These are phyloP conservation scores for Rhizopus sp. DNA, from an alignment of 371 early-diverging fungal genomes.

Conservation along the genomic window DNA sequence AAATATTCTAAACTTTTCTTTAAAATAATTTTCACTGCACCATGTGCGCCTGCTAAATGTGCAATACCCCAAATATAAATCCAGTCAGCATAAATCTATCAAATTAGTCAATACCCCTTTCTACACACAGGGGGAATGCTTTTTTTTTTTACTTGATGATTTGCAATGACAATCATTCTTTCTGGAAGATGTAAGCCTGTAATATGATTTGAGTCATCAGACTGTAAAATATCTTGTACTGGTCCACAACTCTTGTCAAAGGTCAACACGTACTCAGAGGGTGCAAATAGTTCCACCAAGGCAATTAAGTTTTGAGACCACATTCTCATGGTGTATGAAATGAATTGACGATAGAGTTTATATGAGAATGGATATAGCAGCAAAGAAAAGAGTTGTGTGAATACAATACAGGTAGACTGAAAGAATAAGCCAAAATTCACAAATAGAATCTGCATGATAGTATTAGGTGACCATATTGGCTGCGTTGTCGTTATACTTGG, in stretches of 20 bases:
- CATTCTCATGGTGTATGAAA: constrained; percentile 56
- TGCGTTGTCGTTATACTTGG: not conserved
- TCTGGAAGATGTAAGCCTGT: constrained; percentile 44
- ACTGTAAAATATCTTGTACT: constrained; percentile 26
- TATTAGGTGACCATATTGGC: constrained; percentile 17
- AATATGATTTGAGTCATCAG: constrained; percentile 18
- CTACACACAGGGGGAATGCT: not conserved
- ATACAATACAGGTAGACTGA: constrained; percentile 34
- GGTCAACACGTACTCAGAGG: constrained; percentile 59
- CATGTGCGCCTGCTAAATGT: constrained; percentile 70
- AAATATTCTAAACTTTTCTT: constrained; percentile 75
- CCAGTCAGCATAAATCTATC: constrained; percentile 86
- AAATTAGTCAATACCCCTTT: not conserved
- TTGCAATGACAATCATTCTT: constrained; percentile 64
- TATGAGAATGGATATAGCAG: constrained; percentile 39
- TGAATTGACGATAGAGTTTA: constrained; percentile 46
- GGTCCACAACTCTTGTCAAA: constrained; percentile 48
- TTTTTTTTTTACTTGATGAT: constrained; percentile 68
- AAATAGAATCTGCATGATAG: constrained; percentile 23
- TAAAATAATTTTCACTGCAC: constrained; percentile 80
- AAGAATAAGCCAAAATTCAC: constrained; percentile 34
- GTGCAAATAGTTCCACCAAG: constrained; percentile 68
- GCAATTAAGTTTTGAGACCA: constrained; percentile 66
- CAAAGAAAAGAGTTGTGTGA: constrained; percentile 35
- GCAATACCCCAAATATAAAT: constrained; percentile 82